A percentile compares a stretch with the other conserved stretches of the same genome.
Evolutionary conservation across 352 stramenopile species (phyloP).

Genomic region (Pythium volutum): DNA sequence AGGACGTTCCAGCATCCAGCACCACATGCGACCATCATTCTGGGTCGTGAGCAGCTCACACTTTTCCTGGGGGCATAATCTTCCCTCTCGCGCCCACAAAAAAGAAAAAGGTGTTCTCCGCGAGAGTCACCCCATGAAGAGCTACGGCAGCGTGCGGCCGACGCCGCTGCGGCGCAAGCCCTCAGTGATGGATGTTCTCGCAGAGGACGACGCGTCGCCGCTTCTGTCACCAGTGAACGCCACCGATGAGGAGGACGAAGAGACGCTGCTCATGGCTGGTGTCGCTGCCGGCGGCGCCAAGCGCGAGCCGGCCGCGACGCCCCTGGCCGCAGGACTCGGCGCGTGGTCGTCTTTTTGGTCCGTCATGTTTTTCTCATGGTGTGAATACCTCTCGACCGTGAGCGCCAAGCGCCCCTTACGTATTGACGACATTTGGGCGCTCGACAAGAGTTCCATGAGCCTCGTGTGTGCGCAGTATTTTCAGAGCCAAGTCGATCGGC

Average conservation of each 20-base stretch:
- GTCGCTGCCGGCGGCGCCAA: not conserved
- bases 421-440: conserved; percentile 44
- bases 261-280: conserved; percentile 6
- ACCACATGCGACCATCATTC: not conserved
- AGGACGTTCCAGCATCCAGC: too few species aligned
- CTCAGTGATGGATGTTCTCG: conserved; percentile 16
- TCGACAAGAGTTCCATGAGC: conserved; percentile 39
- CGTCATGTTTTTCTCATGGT: conserved; percentile 34
- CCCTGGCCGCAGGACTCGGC: conserved; percentile 1
- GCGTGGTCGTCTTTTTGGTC: conserved; percentile 27
- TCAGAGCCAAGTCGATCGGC: conserved; percentile 29
- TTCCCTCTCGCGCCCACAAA: not conserved
- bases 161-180: conserved; percentile 14
- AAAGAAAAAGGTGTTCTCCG: not conserved
- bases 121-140: conserved; percentile 17
- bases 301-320: not conserved
- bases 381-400: conserved; percentile 25
- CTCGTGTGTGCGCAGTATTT: conserved; percentile 28
- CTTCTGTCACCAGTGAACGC: not conserved
- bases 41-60: not conserved
- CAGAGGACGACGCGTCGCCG: conserved; percentile 13
- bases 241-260: conserved; percentile 4
- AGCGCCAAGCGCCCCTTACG: conserved; percentile 28
- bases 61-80: not conserved
- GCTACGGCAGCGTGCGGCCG: conserved; percentile 27